Evolutionary conservation across 805 yeast genomes (phyloP), one percentile per base, ranked within the genome.

Genomic region (Nakazawaea pomicola): DNA sequence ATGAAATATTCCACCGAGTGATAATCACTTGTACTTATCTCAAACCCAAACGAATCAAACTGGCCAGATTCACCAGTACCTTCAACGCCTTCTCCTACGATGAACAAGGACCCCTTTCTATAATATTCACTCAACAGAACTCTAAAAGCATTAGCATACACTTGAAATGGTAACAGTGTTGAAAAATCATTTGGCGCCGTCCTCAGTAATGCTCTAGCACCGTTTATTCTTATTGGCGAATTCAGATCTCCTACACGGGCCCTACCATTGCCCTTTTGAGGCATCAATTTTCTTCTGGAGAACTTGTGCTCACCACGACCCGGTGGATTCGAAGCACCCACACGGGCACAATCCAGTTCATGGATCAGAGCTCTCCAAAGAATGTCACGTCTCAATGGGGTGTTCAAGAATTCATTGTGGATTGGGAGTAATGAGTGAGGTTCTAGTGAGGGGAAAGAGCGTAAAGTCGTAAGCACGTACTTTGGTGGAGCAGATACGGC

Each of bases 241-340:
- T 90, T 91, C 45, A 85, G 89, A 64, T 90, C 97, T 68, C 99
- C 99, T 41, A 78, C 83, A 71, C 99, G 81, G 40, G 99, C 99
- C 47, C 76, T 74, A 65, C 99, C 99, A 12, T 87, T 68, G 46
- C 98, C 98, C 64, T 93, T 93, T 65, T 93, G 99, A 23, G 88
- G 86, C 29, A 78, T 70, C 50, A 93, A 67, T 59, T 93, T 93
- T 55, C 75, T 74, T 61, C 95, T 76, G 18, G 95, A 83, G 60
- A 76, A 90, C 45, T 90, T 89, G 62, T 83, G 83, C 52, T 87
- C 91, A 28, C 86, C 76, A 62, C 96, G 82, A 44, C 93, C 87
- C 28, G 87, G 83, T 24, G 93, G 95, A 55, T 82, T 83, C 1
- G 87, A 79, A 1, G 97, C 74, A 33, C 97, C 96, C 9, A 88